Conservation (phyloP, 371 early-diverging fungal genomes). For the Syncephalastrum contaminatum region DNA sequence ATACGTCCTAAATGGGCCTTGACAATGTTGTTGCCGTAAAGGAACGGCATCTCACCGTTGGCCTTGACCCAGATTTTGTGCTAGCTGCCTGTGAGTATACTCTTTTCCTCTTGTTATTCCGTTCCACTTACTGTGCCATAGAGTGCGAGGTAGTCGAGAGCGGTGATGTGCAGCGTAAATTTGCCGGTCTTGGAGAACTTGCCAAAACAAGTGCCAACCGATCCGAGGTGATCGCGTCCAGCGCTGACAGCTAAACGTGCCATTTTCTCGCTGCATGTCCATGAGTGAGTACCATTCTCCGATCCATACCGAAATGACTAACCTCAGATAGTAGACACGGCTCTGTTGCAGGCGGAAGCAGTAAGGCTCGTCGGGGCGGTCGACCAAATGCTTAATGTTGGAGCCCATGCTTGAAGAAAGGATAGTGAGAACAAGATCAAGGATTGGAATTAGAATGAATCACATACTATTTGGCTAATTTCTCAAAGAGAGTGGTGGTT, state of each 20-base stretch:
- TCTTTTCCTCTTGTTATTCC: neutral
- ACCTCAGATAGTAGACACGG: conserved; percentile 94
- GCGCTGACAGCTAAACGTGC: conserved; percentile 86
- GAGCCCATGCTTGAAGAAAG: conserved; percentile 76
- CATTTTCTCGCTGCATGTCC: conserved; percentile 72
- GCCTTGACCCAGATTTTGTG: conserved; percentile 96
- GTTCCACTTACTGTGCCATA: conserved; percentile 81
- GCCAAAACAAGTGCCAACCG: conserved; percentile 96
- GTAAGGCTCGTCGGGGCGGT: conserved; percentile 92
- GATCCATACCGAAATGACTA: neutral
- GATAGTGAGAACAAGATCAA: conserved; percentile 5
- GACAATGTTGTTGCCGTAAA: conserved; percentile 99
- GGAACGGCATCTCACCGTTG: conserved; percentile 98
- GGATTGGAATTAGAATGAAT: neutral
- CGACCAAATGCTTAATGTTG: conserved; percentile 93
- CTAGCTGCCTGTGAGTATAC: conserved; percentile 12
- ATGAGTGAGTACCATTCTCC: neutral
- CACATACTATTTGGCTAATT: conserved; percentile 92
- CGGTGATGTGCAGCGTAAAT: conserved; percentile 95
- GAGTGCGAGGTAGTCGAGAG: conserved; percentile 89
- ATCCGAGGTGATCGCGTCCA: conserved; percentile 85
- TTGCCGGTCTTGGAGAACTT: conserved; percentile 98
- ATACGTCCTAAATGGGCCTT: conserved; percentile 97
- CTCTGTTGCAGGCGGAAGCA: conserved; percentile 95
- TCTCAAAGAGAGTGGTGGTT: conserved; percentile 93